Conservation (phyloP, 345 rosid genomes). For the Acer yangbiense region DNA sequence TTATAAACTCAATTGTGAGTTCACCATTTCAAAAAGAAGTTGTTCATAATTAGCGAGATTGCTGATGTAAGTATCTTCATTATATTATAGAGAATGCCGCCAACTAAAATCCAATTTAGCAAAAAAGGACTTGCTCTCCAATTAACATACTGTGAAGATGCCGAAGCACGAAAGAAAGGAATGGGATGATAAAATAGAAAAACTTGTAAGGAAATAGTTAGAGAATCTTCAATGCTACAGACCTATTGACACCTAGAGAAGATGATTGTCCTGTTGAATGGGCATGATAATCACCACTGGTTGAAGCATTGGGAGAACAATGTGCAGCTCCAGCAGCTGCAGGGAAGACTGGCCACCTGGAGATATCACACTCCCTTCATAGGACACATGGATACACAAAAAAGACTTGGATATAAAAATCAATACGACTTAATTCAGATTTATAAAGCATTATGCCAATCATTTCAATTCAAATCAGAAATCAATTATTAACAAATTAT, state of each 20-base stretch:
- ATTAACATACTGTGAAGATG: not conserved
- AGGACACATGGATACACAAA: not conserved
- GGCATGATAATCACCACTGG: not conserved
- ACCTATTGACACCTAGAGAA: constrained; percentile 16
- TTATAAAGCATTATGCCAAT: not conserved
- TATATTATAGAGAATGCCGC: not conserved
- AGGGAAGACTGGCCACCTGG: constrained; percentile 12
- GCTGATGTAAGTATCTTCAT: not conserved
- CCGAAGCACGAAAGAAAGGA: not conserved
- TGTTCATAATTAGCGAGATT: not conserved
- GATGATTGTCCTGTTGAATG: not conserved
- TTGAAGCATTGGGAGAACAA: not conserved
- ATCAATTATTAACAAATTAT: not conserved
- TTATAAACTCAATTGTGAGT: no score
- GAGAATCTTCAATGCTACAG: not conserved
- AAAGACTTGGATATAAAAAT: not conserved
- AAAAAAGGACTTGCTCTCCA: not conserved
- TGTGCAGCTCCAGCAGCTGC: constrained; percentile 6
- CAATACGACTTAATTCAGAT: not conserved
- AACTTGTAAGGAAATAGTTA: not conserved
- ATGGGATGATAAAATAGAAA: not conserved
- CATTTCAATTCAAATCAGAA: not conserved
- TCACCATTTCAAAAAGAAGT: not conserved
- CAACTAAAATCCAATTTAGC: not conserved
- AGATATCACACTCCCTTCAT: not conserved